Evolutionary conservation across 2,329 filamentous ascomycete species (phyloP), one percentile per base, ranked within the genome.

Genomic region (Diaporthe citriasiana): DNA sequence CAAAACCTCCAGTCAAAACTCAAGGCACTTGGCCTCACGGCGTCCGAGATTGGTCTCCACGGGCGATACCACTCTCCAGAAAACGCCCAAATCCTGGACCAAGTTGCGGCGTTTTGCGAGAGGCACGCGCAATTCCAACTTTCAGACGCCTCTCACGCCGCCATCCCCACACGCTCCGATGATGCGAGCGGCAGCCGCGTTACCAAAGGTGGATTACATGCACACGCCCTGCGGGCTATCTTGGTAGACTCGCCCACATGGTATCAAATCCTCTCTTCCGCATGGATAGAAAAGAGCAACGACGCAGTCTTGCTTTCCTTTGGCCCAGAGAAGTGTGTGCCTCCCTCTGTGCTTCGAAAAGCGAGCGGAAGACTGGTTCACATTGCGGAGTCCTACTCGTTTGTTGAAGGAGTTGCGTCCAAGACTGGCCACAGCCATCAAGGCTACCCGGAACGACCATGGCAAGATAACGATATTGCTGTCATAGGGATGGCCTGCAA

Each of bases 401-500:
- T 38, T 8, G 17, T 22, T 15, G 30, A 57, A 33, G 8, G 10
- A 2, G 30, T 22, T n/a, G 17, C 12, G 12, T 47, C 27, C 42
- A 63, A 30, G 30, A 19, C 56, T 33, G 12, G 55, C 8, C n/a
- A 30, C 10, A 27, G 22, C 17, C 9, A n/a, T 15, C 47, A 47
- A 5, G 50, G 19, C n/a, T 59, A 60, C 22, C 9, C 53, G 38
- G 55, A 47, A 25, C 72, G 63, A 2, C 56, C 45, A 65, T 70
- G 50, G 56, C n/a, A 22, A 35, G 55, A 73, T 30, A 27, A 35
- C 17, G 55, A 55, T 27, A 83, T 85, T 63, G 84, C 83, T 5
- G 79, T 85, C 25, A 77, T 85, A 40, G 83, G 84, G 47, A 81
- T 78, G 75, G 81, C 78, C 2, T 83, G 82, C 76, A 79, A 81